Evolutionary conservation across 1,139 yeast species (phyloP), one percentile per base, ranked within the genome.

Genomic region (Sugiyamaella sp.): DNA sequence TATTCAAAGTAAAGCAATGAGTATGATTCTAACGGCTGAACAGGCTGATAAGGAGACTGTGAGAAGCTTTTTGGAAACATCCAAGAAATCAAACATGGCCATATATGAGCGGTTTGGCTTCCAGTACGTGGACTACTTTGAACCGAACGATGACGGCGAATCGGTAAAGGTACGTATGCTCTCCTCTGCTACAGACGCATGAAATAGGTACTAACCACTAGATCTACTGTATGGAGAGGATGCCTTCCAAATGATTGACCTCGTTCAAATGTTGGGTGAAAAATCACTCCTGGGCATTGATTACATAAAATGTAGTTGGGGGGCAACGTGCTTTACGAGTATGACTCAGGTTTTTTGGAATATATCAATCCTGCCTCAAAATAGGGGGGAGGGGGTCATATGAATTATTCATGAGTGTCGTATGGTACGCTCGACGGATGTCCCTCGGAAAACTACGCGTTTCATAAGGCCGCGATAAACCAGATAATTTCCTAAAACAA

Each of bases 61-160:
- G 5, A 46, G 19, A 22, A 4, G 43, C n/a, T 35, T 24, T 38
- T 35, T 46, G 3, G 49, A 46, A 33, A 24, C 49, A 16, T 14
- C 37, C 4, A 46, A 46, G 27, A 16, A 46, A 16, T 17, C 49
- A 2, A 46, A 46, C 20, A 46, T 46, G 21, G 4, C 35, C 2
- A 46, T 46, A 37, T 46, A 46, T 25, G 49, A 46, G 22, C 35
- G 35, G 21, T 46, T 37, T 37, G 43, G 43, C 12, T 46, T 46
- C 33, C 24, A 46, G 22, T 46, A 10, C n/a, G 33, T 32, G 4
- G 25, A 44, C 12, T 35, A 5, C 16, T 27, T 44, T 8, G 48
- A 44, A 12, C 39, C 40, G 2, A 32, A 44, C 33, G 48, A 44
- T 35, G 20, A 44, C 12, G 48, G 48, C 9, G 21, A 10, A 2